Percentiles rank a stretch among this genome's conserved stretches.
Conservation (phyloP, 331 rosid genomes). For the Rhamnella rubrinervis region DNA sequence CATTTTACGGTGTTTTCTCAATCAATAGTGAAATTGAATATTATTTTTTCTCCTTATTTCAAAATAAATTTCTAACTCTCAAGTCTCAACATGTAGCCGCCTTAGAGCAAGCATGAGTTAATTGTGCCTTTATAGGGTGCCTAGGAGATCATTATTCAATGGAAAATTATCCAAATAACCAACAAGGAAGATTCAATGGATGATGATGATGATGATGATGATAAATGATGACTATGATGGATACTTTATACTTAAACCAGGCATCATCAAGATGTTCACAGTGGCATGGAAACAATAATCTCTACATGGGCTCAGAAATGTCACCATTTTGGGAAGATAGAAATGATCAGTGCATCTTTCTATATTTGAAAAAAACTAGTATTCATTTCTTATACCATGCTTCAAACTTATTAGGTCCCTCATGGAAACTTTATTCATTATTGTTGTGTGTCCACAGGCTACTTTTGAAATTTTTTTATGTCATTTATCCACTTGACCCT, state of each 20-base stretch:
- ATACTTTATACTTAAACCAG: not conserved
- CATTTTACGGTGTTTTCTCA: too few species aligned
- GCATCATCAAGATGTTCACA: slow-evolving; percentile 20
- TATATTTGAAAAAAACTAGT: not conserved
- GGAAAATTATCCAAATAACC: slow-evolving; percentile 14
- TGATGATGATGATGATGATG: slow-evolving; percentile 20
- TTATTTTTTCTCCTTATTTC: too few species aligned
- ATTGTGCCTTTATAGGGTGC: slow-evolving; percentile 5
- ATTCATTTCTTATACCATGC: not conserved
- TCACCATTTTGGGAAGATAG: slow-evolving; percentile 14
- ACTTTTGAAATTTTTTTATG: too few species aligned
- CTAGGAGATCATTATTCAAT: not conserved
- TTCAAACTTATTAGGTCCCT: slow-evolving; percentile 9
- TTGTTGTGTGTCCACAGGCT: slow-evolving; percentile 1
- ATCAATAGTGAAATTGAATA: too few species aligned
- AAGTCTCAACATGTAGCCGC: too few species aligned
- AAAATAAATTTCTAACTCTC: too few species aligned
- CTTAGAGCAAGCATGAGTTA: too few species aligned
- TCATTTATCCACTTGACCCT: not conserved
- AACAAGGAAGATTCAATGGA: slow-evolving; percentile 22
- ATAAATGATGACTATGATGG: slow-evolving; percentile 1
- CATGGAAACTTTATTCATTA: slow-evolving; percentile 16
- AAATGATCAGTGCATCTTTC: slow-evolving; percentile 6
- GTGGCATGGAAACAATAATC: slow-evolving; percentile 12
- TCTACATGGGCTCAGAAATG: slow-evolving; percentile 15